phyloP scores from a whole-genome alignment of 1,284 basidiomycete genomes.

The Ganoderma multipileum region DNA sequence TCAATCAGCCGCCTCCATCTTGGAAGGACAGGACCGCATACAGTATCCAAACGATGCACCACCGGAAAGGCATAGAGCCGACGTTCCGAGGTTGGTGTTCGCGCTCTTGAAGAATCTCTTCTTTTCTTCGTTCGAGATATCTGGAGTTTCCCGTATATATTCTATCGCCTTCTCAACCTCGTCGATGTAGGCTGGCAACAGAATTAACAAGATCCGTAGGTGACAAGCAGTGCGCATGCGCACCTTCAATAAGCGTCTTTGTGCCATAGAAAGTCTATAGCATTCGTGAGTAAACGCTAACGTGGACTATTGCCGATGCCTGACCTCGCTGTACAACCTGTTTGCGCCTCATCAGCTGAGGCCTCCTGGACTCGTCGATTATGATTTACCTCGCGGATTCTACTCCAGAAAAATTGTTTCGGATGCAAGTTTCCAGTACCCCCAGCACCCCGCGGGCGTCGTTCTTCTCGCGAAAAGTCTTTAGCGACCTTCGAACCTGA shows the following conservation, averaged over 20 bases:
- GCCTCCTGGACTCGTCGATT: neutral
- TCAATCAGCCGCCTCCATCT: neutral
- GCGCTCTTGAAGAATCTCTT: slow-evolving; percentile 90
- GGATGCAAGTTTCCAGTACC: slow-evolving; percentile 91
- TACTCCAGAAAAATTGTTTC: slow-evolving; percentile 94
- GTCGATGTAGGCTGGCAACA: slow-evolving; percentile 70
- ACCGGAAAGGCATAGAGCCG: slow-evolving; percentile 93
- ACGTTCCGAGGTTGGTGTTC: slow-evolving; percentile 89
- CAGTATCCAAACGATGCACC: slow-evolving; percentile 96
- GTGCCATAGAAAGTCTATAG: slow-evolving; percentile 87
- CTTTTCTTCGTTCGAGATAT: slow-evolving; percentile 89
- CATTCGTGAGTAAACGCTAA: neutral
- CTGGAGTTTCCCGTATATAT: slow-evolving; percentile 76
- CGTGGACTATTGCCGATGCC: slow-evolving; percentile 24
- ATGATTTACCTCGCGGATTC: slow-evolving; percentile 76
- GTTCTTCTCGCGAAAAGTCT: slow-evolving; percentile 66
- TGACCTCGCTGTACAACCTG: slow-evolving; percentile 89
- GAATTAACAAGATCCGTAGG: neutral
- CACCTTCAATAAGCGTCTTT: slow-evolving; percentile 87
- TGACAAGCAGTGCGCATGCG: slow-evolving; percentile 22
- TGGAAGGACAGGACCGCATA: slow-evolving; percentile 42
- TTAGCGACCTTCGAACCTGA: slow-evolving; percentile 76
- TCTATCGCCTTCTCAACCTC: slow-evolving; percentile 81
- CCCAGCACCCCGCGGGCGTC: slow-evolving; percentile 89
- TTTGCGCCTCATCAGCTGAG: neutral